A percentile compares a stretch with the other conserved stretches of the same genome.
Conservation (phyloP, 768 basidiomycete genomes). For the Coprinopsis marcescibilis region DNA sequence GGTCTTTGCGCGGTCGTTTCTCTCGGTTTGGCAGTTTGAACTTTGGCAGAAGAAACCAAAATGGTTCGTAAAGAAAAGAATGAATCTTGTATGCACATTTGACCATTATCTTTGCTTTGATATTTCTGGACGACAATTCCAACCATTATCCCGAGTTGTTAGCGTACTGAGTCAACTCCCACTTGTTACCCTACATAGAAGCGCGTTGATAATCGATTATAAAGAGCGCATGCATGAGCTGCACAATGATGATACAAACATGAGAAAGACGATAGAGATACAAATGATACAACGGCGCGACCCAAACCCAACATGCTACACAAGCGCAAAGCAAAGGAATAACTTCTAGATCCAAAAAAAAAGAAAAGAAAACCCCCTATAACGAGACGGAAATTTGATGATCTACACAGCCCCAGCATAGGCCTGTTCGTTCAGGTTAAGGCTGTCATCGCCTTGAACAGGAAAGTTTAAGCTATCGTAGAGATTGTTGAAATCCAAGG, state of each 20-base stretch:
- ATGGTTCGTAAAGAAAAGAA: conserved; percentile 13
- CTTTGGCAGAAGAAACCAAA: conserved; percentile 46
- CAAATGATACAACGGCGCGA: too few species aligned
- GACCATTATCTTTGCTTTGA: background rate
- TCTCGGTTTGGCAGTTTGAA: conserved; percentile 73
- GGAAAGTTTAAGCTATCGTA: conserved; percentile 24
- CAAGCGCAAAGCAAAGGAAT: conserved; percentile 1
- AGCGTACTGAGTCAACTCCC: too few species aligned
- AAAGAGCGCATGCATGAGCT: too few species aligned
- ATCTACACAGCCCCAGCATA: conserved; percentile 13
- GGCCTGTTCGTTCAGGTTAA: conserved; percentile 22
- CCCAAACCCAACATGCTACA: conserved; percentile 2
- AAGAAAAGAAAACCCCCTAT: background rate
- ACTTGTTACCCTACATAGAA: too few species aligned
- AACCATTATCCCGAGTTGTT: too few species aligned
- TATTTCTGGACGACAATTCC: background rate
- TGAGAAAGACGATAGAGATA: conserved; percentile 10
- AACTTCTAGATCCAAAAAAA: conserved; percentile 4
- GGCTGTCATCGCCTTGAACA: conserved; percentile 21
- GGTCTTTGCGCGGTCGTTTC: conserved; percentile 67
- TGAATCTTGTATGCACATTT: background rate
- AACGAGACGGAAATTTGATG: background rate
- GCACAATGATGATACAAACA: background rate
- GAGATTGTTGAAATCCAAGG: conserved; percentile 22
- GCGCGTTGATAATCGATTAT: too few species aligned